A percentile compares a stretch with the other conserved stretches of the same genome.
Conservation (phyloP, 139 green algal genomes). For the Yamagishiella unicocca region DNA sequence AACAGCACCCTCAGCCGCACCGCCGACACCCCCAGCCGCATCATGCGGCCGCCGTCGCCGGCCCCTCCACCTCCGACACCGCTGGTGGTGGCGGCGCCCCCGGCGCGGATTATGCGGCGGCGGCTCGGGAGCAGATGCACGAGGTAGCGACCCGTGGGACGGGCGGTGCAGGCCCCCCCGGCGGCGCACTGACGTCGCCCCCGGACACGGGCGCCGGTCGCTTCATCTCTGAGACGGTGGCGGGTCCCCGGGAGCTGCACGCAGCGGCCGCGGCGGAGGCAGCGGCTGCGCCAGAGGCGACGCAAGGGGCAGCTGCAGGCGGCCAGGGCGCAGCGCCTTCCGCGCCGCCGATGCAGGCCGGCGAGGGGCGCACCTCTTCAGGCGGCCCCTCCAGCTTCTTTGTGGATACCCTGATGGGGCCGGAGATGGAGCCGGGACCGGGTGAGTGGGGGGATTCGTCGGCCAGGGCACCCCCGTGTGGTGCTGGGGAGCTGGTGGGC, state of each 20-base stretch:
- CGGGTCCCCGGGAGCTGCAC: background rate
- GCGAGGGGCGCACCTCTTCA: background rate
- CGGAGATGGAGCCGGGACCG: background rate
- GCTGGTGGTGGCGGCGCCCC: background rate
- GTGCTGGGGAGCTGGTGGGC: no score
- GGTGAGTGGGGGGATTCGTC: background rate
- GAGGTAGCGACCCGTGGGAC: slow-evolving; percentile 26
- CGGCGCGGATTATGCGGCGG: background rate
- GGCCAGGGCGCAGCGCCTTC: no score
- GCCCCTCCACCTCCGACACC: background rate
- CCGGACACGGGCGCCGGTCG: background rate
- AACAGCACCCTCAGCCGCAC: background rate
- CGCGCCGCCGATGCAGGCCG: background rate
- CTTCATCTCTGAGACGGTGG: slow-evolving; percentile 6
- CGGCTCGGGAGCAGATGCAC: slow-evolving; percentile 34
- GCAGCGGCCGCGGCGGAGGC: no score
- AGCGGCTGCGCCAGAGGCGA: background rate
- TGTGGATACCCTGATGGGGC: slow-evolving; percentile 29
- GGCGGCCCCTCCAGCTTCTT: slow-evolving; percentile 6
- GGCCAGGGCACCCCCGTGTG: no score
- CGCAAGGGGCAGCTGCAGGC: background rate
- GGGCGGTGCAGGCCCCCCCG: background rate
- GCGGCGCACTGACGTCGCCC: background rate
- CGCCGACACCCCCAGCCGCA: background rate
- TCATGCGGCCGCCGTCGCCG: background rate